A percentile compares a stretch with the other conserved stretches of the same genome.
phyloP scores from a whole-genome alignment of 495 filamentous ascomycete species.

The Immersiella caudata region DNA sequence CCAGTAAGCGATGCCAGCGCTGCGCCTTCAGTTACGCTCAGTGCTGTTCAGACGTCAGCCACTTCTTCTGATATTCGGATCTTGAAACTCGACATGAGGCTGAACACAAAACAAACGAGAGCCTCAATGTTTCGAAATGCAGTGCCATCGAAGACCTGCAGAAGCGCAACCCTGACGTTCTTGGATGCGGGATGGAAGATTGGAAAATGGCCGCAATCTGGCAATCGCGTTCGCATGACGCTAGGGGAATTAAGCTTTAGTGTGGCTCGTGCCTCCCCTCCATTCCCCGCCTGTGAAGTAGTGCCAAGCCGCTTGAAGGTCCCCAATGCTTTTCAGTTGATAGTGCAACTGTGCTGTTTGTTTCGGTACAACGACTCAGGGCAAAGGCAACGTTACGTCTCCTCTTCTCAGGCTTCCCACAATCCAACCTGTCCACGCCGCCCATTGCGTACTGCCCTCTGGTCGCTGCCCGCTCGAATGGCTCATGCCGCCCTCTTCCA shows the following conservation, averaged over 20 bases:
- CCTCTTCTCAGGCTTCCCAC: not conserved
- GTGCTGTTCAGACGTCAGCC: not conserved
- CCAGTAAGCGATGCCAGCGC: not conserved
- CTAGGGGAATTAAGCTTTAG: constrained; percentile 18
- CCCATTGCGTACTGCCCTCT: not conserved
- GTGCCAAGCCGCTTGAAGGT: constrained; percentile 17
- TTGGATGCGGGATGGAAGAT: not conserved
- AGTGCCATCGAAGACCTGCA: constrained; percentile 5
- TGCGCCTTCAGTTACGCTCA: not conserved
- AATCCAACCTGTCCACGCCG: not conserved
- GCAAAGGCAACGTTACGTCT: constrained; percentile 16
- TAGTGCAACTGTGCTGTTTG: not conserved
- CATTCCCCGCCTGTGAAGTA: not conserved
- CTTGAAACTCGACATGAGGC: not conserved
- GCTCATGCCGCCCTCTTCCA: not conserved
- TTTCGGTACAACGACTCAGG: not conserved
- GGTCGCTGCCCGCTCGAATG: not conserved
- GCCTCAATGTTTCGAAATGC: not conserved
- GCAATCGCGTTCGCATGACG: constrained; percentile 4
- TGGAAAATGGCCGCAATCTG: not conserved
- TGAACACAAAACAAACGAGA: not conserved
- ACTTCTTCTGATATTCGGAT: not conserved
- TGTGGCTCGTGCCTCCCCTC: constrained; percentile 1
- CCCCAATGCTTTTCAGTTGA: not conserved
- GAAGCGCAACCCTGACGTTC: not conserved